Percentiles rank a stretch among this genome's conserved stretches.
phyloP scores from a whole-genome alignment of 768 basidiomycete genomes.

The Piloderma croceum region DNA sequence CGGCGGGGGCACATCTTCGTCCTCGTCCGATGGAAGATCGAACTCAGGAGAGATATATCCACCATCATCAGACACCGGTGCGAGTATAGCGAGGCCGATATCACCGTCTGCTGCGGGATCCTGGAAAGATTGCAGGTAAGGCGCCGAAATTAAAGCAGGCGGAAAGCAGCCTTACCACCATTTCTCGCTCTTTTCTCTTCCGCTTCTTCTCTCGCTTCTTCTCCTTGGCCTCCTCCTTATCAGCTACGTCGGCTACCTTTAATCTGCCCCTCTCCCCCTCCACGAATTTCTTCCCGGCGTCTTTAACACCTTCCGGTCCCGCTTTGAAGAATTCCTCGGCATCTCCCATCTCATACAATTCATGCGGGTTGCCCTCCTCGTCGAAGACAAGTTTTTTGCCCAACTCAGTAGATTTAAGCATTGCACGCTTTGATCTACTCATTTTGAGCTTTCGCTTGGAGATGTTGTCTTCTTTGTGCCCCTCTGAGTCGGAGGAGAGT shows the following conservation, averaged over 20 bases:
- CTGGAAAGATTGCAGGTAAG: conserved; percentile 11
- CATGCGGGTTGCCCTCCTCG: conserved; percentile 75
- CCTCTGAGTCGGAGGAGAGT: conserved; percentile 34
- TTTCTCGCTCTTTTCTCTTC: conserved; percentile 79
- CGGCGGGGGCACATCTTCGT: conserved; percentile 26
- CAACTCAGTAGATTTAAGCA: conserved; percentile 53
- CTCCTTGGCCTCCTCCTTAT: conserved; percentile 80
- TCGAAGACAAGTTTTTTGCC: conserved; percentile 84
- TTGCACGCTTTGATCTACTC: conserved; percentile 65
- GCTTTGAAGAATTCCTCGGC: conserved; percentile 68
- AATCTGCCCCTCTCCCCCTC: conserved; percentile 70
- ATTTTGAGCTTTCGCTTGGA: conserved; percentile 86
- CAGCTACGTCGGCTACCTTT: conserved; percentile 60
- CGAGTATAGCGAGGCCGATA: conserved; percentile 30
- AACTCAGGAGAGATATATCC: conserved; percentile 73
- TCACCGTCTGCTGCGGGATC: conserved; percentile 24
- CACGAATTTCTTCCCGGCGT: conserved; percentile 64
- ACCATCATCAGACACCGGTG: conserved; percentile 43
- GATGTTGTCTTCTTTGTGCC: conserved; percentile 40
- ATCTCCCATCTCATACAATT: conserved; percentile 78
- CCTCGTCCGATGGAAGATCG: conserved; percentile 38
- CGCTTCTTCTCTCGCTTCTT: conserved; percentile 91
- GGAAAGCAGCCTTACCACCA: conserved; percentile 22
- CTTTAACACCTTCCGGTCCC: conserved; percentile 57
- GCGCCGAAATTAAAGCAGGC: not conserved